Percentiles rank a stretch among this genome's conserved stretches.
Conservation (phyloP, 2,329 filamentous ascomycete species). For the Mariannaea sp. region DNA sequence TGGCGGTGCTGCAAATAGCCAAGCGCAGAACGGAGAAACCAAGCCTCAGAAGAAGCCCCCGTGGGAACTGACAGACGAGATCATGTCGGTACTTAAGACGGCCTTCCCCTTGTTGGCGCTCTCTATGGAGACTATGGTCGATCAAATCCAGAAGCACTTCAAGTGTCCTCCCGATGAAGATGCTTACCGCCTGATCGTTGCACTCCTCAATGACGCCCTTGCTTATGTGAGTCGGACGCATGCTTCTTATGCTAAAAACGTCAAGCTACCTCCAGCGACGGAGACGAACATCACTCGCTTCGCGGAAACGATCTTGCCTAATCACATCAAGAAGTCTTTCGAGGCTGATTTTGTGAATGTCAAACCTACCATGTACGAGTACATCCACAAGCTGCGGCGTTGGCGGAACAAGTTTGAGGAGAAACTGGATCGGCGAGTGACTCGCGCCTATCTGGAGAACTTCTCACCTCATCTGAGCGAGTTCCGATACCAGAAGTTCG, state of each 20-base stretch:
- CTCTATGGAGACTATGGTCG: slow-evolving; percentile 99
- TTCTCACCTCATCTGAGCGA: slow-evolving; percentile 93
- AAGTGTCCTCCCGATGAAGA: slow-evolving; percentile 99
- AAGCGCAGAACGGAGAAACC: slow-evolving; percentile 28
- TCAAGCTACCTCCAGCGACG: slow-evolving; percentile 86
- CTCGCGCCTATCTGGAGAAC: slow-evolving; percentile 75
- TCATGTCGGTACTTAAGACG: slow-evolving; percentile 94
- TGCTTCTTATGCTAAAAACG: slow-evolving; percentile 83
- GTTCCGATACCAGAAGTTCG: slow-evolving; percentile 96
- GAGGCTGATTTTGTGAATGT: slow-evolving; percentile 95
- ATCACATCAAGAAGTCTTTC: slow-evolving; percentile 94
- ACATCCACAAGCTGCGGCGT: slow-evolving; percentile 92
- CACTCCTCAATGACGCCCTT: slow-evolving; percentile 90
- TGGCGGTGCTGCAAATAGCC: slow-evolving; percentile 31
- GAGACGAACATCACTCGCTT: slow-evolving; percentile 97
- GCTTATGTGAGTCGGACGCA: slow-evolving; percentile 91
- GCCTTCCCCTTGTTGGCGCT: slow-evolving; percentile 93
- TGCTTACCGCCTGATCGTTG: slow-evolving; percentile 96
- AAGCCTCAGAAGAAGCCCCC: slow-evolving; percentile 71
- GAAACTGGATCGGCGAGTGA: slow-evolving; percentile 84
- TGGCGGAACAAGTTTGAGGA: slow-evolving; percentile 99
- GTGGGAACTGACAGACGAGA: slow-evolving; percentile 96
- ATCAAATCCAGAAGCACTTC: slow-evolving; percentile 98
- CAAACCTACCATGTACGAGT: slow-evolving; percentile 97
- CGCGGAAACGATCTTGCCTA: slow-evolving; percentile 91